Base-by-base conservation (phyloP, 2,329 filamentous ascomycete species). In the Anthostomella pinea region DNA sequence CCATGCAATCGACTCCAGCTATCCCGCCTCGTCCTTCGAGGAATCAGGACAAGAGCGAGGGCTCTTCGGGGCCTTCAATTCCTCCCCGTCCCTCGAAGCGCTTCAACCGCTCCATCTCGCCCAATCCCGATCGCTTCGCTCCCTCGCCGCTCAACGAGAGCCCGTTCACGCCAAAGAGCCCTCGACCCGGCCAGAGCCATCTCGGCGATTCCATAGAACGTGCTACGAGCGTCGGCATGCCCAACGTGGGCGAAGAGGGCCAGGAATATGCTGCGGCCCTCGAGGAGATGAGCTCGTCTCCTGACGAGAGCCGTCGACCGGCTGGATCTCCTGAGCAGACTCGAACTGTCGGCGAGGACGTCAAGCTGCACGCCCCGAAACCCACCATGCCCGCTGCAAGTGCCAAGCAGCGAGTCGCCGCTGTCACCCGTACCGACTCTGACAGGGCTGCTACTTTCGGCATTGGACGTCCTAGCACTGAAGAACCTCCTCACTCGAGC, bases 351-450 rank as follows among this genome's bases (percentile, higher is more conserved):
- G 83, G 79, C 48, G 80, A 84, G 39, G 87, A 95, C 57, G 67
- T 96, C 53, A 85, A 93, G 63, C 78, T 97, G 40, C 81, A 95
- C 64, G 89, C 90, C 40, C 91, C 91, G 3, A 93, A 83, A 64
- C 89, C 91, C 5, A 94, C 89, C 10, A 72, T 95, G 46, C 85
- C 90, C 8, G 79, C 79, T 29, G 79, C 80, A 14, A 93, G 83
- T 54, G 89, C 90, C 41, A 93, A 89, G 65, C 80, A 87, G 59
- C 80, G 85, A 54, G 87, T 96, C 33, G 80, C 85, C 58, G 73
- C 78, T 10, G 89, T 96, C 43, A 96, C 91, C 21, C 83, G 87
- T 49, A 96, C 90, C 49, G 89, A 96, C 66, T 95, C 88, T n/a
- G 80, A 83, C 30, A 81, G 83, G 59, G 89, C 88, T 43, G 87